Conservation (phyloP, 169 alveolate genomes). For the Plasmodium adleri region DNA sequence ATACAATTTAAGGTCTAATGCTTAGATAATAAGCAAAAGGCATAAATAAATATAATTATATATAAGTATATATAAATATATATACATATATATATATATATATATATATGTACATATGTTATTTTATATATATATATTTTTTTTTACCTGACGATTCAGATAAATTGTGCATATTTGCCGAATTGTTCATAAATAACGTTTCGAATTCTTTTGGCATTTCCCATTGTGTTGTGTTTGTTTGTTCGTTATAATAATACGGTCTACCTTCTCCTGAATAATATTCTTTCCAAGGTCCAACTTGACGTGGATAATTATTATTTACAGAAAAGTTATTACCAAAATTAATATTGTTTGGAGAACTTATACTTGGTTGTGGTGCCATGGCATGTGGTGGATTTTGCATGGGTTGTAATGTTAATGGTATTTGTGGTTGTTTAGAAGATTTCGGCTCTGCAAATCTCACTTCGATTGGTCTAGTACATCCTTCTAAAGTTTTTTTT, state of each 20-base stretch:
- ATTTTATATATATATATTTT: neutral
- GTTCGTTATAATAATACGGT: constrained; percentile 89
- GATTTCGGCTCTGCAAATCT: constrained; percentile 90
- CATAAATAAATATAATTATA: no score
- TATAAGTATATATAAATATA: no score
- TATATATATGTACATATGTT: no score
- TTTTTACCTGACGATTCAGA: constrained; percentile 78
- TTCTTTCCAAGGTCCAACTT: constrained; percentile 90
- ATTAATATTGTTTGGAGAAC: constrained; percentile 65
- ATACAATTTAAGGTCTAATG: no score
- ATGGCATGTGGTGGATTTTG: constrained; percentile 68
- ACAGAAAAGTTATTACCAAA: constrained; percentile 36
- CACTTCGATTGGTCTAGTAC: constrained; percentile 91
- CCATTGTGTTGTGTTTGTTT: constrained; percentile 92
- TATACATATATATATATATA: no score
- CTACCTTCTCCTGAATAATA: constrained; percentile 90
- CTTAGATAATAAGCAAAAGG: no score
- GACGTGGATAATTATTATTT: constrained; percentile 87
- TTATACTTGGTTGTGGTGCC: constrained; percentile 42
- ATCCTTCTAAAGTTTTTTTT: constrained; percentile 87
- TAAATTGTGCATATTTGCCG: constrained; percentile 73
- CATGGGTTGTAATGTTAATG: constrained; percentile 57
- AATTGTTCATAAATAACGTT: constrained; percentile 35
- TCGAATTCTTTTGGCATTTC: constrained; percentile 92
- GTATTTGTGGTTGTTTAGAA: constrained; percentile 72